phyloP scores from a whole-genome alignment of 106 monocot species.

The Hemerocallis citrina region DNA sequence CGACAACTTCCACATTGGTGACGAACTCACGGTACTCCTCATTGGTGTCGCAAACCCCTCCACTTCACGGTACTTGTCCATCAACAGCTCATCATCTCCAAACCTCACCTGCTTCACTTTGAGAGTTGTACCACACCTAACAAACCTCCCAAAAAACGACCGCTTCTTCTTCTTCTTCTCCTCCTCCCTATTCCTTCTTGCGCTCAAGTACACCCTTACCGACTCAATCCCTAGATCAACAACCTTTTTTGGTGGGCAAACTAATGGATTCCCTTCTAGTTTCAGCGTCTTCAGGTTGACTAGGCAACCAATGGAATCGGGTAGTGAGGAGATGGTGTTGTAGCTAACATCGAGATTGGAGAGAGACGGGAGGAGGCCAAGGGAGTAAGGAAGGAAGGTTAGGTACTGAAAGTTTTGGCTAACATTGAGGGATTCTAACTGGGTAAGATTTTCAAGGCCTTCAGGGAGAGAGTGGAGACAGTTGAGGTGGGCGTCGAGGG shows the following conservation, averaged over 20 bases:
- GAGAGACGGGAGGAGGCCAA: constrained; percentile 57
- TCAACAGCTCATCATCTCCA: constrained; percentile 8
- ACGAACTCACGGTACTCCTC: constrained; percentile 15
- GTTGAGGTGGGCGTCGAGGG: constrained; percentile 66
- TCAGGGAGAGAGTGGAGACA: constrained; percentile 58
- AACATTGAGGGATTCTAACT: constrained; percentile 40
- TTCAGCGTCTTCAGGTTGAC: constrained; percentile 33
- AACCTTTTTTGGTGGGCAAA: constrained; percentile 53
- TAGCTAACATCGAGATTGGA: constrained; percentile 65
- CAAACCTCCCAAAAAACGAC: constrained; percentile 43
- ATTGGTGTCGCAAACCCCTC: constrained; percentile 26
- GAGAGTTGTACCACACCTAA: constrained; percentile 34
- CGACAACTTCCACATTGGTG: constrained; percentile 37
- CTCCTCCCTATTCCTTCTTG: constrained; percentile 28
- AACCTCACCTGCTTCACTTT: constrained; percentile 2
- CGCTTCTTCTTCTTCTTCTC: constrained; percentile 2
- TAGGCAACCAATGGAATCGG: constrained; percentile 52
- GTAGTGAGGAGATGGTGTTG: constrained; percentile 44
- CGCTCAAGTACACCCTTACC: constrained; percentile 36
- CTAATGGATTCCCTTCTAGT: constrained; percentile 48
- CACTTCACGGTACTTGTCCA: constrained; percentile 18
- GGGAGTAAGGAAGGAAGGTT: constrained; percentile 36
- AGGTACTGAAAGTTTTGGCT: constrained; percentile 70
- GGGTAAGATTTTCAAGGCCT: constrained; percentile 57
- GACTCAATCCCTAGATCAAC: constrained; percentile 27